phyloP scores from a whole-genome alignment of 2,329 filamentous ascomycete genomes.

The Ilyonectria mors-panacis region DNA sequence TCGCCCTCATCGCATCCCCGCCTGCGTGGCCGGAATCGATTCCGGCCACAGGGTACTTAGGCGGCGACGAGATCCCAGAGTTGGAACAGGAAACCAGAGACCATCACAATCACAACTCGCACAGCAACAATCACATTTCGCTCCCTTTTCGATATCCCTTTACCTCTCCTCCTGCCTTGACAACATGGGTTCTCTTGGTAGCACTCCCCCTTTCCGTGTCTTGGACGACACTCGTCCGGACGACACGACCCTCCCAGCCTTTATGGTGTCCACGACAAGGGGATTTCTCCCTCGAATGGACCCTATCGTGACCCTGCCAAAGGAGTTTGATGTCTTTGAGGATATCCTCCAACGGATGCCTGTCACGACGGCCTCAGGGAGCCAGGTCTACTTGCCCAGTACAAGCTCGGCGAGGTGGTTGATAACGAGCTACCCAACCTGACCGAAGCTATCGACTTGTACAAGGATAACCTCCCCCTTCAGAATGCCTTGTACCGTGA shows the following conservation, averaged over 20 bases:
- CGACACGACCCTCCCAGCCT: constrained; percentile 77
- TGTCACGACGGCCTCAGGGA: constrained; percentile 81
- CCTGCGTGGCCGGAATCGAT: constrained; percentile 61
- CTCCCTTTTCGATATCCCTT: constrained; percentile 23
- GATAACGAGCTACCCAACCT: constrained; percentile 83
- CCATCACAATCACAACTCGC: constrained; percentile 20
- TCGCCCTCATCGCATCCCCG: constrained; percentile 46
- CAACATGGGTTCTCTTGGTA: constrained; percentile 60
- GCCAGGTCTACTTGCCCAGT: constrained; percentile 83
- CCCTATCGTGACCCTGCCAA: constrained; percentile 75
- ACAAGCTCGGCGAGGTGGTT: constrained; percentile 82
- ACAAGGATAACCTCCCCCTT: constrained; percentile 79
- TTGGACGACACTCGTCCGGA: constrained; percentile 74
- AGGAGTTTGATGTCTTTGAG: constrained; percentile 81
- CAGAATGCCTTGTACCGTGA: constrained; percentile 92
- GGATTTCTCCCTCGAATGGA: constrained; percentile 81
- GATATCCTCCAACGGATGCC: constrained; percentile 83
- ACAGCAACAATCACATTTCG: constrained; percentile 1
- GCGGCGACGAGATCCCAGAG: constrained; percentile 51
- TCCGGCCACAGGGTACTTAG: constrained; percentile 67
- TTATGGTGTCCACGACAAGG: constrained; percentile 83
- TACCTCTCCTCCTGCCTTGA: constrained; percentile 16
- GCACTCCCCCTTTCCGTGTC: constrained; percentile 67
- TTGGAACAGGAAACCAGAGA: constrained; percentile 19
- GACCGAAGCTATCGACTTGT: constrained; percentile 79